A percentile compares a stretch with the other conserved stretches of the same genome.
Conservation (phyloP, 148 eudicot genomes). For the Cornus kousa region DNA sequence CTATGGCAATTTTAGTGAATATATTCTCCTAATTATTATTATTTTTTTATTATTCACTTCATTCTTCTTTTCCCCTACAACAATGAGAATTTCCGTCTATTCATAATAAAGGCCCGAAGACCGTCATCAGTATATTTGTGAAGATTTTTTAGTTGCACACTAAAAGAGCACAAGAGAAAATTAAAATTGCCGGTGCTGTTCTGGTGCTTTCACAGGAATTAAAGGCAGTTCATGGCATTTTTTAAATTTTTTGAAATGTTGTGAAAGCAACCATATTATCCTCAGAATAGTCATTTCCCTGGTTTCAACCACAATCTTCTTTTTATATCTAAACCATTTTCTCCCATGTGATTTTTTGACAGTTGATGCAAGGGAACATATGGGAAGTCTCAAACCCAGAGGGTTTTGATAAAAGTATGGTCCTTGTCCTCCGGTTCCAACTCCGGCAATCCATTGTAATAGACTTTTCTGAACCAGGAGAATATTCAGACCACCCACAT, state of each 20-base stretch:
- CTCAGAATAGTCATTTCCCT: too few species aligned
- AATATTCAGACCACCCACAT: slow-evolving; percentile 37
- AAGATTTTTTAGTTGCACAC: neutral
- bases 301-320: neutral
- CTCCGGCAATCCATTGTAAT: slow-evolving; percentile 46
- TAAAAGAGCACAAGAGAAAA: neutral
- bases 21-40: too few species aligned
- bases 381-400: slow-evolving; percentile 62
- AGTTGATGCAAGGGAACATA: slow-evolving; percentile 91
- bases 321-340: neutral
- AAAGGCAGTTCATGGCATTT: neutral
- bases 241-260: neutral
- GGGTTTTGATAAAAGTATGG: slow-evolving; percentile 74
- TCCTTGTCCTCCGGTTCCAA: slow-evolving; percentile 62
- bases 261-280: neutral
- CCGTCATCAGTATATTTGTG: neutral
- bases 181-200: too few species aligned
- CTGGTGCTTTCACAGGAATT: too few species aligned
- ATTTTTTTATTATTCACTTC: too few species aligned
- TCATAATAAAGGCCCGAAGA: neutral
- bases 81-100: neutral
- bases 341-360: slow-evolving; percentile 5
- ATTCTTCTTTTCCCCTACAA: too few species aligned
- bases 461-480: slow-evolving; percentile 43
- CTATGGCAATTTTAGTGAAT: too few species aligned